Conservation (phyloP, 2,329 filamentous ascomycete species). For the Colletotrichum horii region DNA sequence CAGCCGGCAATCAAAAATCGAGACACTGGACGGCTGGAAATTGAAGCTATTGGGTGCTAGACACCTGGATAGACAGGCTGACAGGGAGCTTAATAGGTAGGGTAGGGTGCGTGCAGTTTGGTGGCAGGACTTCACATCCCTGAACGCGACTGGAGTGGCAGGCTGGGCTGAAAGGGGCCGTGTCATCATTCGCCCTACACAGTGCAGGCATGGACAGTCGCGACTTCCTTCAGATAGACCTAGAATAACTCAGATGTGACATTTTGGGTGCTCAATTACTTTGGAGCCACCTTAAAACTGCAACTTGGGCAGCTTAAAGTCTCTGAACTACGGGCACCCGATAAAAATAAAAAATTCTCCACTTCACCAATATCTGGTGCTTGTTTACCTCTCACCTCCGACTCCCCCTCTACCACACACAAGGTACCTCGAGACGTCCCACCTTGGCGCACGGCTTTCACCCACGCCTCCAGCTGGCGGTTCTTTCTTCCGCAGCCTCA, state of each 20-base stretch:
- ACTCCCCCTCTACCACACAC: background rate
- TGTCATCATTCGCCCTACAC: background rate
- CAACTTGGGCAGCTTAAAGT: background rate
- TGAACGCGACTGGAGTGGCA: background rate
- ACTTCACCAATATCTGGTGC: background rate
- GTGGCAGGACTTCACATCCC: background rate
- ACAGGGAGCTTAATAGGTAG: background rate
- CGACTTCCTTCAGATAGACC: background rate
- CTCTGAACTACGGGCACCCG: background rate
- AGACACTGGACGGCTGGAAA: background rate
- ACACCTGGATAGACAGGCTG: background rate
- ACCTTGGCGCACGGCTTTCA: conserved; percentile 2
- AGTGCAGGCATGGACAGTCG: background rate
- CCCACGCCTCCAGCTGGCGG: background rate
- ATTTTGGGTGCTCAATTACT: background rate
- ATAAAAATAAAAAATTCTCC: background rate
- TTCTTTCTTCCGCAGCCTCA: conserved; percentile 21
- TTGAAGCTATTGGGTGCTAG: background rate
- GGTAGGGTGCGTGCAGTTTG: background rate
- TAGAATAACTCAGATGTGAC: background rate
- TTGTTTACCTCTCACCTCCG: background rate
- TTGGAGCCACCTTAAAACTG: background rate
- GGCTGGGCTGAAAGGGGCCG: background rate
- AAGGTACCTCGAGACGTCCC: background rate
- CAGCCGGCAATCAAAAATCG: background rate